A percentile compares a stretch with the other conserved stretches of the same genome.
These are phyloP conservation scores for Rhodotorula glutinis DNA, from an alignment of 1,284 basidiomycete species.

Conservation along the genomic window DNA sequence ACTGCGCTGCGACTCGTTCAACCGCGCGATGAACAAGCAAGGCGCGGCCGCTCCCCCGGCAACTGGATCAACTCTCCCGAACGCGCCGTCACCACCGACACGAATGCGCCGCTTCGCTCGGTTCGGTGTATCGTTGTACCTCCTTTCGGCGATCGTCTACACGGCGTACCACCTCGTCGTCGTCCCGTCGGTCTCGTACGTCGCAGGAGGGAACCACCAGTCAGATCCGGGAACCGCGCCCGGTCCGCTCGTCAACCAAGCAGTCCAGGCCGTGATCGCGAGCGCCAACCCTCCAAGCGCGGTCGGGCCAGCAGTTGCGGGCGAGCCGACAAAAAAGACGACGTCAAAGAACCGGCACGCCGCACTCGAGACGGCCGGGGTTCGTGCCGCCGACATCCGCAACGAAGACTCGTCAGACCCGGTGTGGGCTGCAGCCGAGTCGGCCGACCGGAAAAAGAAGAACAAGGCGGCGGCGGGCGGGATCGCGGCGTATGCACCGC, in stretches of 20 bases:
- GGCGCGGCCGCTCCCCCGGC: too few species aligned
- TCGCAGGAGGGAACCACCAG: conserved; percentile 1
- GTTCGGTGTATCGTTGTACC: conserved; percentile 37
- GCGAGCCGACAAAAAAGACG: neutral
- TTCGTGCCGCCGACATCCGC: conserved; percentile 36
- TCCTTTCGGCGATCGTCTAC: conserved; percentile 39
- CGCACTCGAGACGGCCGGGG: conserved; percentile 39
- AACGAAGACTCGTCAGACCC: conserved; percentile 34
- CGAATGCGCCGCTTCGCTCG: conserved; percentile 25
- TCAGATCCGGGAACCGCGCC: neutral
- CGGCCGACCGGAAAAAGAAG: conserved; percentile 30
- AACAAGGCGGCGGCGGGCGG: neutral
- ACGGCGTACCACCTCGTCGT: conserved; percentile 38
- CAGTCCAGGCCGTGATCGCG: neutral
- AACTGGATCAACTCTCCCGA: too few species aligned
- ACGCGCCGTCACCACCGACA: too few species aligned
- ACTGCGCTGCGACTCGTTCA: too few species aligned
- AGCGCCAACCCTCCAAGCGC: neutral
- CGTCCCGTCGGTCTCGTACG: conserved; percentile 22
- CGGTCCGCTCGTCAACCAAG: neutral
- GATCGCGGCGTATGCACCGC: conserved; percentile 18
- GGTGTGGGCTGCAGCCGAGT: conserved; percentile 38
- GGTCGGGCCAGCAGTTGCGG: neutral
- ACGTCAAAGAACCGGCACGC: conserved; percentile 28
- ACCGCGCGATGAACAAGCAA: too few species aligned